Evolutionary conservation across 805 yeast species (phyloP).

Genomic region (Ogataea ramenticola): DNA sequence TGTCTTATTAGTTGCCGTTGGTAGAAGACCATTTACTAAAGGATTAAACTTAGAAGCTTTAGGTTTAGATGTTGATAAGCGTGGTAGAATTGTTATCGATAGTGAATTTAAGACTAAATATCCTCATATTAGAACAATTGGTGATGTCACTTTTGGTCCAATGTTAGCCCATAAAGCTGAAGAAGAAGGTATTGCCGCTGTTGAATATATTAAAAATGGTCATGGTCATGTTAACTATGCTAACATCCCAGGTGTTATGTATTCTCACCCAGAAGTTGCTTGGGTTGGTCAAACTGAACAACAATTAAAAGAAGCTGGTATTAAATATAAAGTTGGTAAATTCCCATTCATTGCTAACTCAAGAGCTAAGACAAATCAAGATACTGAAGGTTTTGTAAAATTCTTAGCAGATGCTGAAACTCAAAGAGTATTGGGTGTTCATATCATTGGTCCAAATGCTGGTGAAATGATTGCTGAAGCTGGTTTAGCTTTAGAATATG

Average conservation of each 20-base stretch:
- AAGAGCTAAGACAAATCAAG: conserved; percentile 96
- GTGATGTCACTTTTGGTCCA: conserved; percentile 97
- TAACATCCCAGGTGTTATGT: conserved; percentile 97
- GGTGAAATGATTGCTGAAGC: conserved; percentile 99
- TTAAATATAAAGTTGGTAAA: conserved; percentile 89
- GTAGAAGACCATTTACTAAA: conserved; percentile 94
- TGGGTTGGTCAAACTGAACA: conserved; percentile 98
- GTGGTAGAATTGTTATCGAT: conserved; percentile 92
- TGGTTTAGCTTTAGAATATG: conserved; percentile 95
- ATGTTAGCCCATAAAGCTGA: conserved; percentile 99
- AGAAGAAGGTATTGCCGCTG: conserved; percentile 99
- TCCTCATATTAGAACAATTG: conserved; percentile 93
- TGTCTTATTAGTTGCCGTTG: conserved; percentile 92
- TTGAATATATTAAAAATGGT: conserved; percentile 85
- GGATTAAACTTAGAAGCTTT: conserved; percentile 84
- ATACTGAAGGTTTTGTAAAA: conserved; percentile 96
- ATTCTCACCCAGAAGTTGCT: conserved; percentile 98
- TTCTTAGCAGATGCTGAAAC: conserved; percentile 95
- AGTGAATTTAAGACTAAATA: conserved; percentile 86
- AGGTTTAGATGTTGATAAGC: conserved; percentile 86
- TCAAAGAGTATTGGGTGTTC: conserved; percentile 92
- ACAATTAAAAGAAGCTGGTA: conserved; percentile 88
- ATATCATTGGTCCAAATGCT: conserved; percentile 96
- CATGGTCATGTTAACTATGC: conserved; percentile 98
- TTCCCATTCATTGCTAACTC: conserved; percentile 99